A percentile compares a stretch with the other conserved stretches of the same genome.
These are phyloP conservation scores for Lachnellula arida DNA, from an alignment of 2,329 filamentous ascomycete genomes.

Conservation along the genomic window DNA sequence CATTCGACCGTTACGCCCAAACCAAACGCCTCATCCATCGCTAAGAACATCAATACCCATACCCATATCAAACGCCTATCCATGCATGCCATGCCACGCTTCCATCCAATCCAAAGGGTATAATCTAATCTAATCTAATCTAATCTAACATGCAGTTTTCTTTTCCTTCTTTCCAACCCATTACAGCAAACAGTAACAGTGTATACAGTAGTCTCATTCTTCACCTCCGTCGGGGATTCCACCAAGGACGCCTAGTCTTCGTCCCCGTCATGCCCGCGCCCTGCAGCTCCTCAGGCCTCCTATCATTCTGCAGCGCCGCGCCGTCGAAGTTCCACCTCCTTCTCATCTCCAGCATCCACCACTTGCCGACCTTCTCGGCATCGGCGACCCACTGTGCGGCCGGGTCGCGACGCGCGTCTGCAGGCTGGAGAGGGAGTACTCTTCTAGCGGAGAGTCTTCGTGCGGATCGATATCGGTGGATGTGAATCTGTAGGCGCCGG, in stretches of 20 bases:
- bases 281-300: slow-evolving; percentile 17
- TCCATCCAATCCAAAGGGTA: too few species aligned
- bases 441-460: slow-evolving; percentile 31
- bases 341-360: slow-evolving; percentile 35
- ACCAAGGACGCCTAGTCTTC: slow-evolving; percentile 24
- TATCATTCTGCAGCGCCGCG: slow-evolving; percentile 21
- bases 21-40: too few species aligned
- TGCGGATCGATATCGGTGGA: slow-evolving; percentile 32
- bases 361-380: slow-evolving; percentile 34
- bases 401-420: slow-evolving; percentile 23
- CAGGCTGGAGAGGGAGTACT: slow-evolving; percentile 27
- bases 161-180: too few species aligned
- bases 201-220: too few species aligned
- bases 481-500: slow-evolving; percentile 31
- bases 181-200: too few species aligned
- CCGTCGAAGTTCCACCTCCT: slow-evolving; percentile 22
- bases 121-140: too few species aligned
- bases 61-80: too few species aligned
- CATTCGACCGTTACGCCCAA: too few species aligned
- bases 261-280: slow-evolving; percentile 17
- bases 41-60: too few species aligned
- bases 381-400: slow-evolving; percentile 35
- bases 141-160: too few species aligned
- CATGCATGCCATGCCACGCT: too few species aligned
- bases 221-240: slow-evolving; percentile 11